Evolutionary conservation across 768 basidiomycete genomes (phyloP).

Genomic region (Lentinus brumalis): DNA sequence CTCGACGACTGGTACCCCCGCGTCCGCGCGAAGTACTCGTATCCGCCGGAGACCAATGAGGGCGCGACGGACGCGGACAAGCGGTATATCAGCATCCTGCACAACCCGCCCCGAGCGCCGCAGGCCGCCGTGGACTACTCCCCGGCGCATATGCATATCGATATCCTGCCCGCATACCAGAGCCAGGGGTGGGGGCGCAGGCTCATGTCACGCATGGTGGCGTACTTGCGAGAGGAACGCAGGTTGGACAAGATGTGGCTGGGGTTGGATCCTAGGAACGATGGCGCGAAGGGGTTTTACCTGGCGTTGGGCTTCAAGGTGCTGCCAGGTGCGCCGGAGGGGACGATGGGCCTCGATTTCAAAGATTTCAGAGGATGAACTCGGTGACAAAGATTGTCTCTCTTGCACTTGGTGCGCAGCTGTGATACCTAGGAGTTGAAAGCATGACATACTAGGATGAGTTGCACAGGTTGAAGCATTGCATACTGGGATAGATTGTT

Average conservation of each 20-base stretch:
- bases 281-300: conserved; percentile 63
- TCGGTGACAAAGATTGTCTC: too few relatives aligned
- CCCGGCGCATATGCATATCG: conserved; percentile 75
- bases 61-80: conserved; percentile 40
- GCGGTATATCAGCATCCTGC: conserved; percentile 38
- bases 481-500: too few relatives aligned
- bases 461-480: too few relatives aligned
- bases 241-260: conserved; percentile 62
- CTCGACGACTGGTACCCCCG: conserved; percentile 66
- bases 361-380: conserved; percentile 25
- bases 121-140: conserved; percentile 64
- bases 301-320: conserved; percentile 58
- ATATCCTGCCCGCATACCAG: conserved; percentile 69
- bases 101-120: conserved; percentile 41
- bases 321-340: conserved; percentile 53
- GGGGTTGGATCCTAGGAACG: conserved; percentile 67
- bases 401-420: background rate
- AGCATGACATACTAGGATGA: too few relatives aligned
- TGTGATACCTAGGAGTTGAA: background rate
- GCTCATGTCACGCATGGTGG: conserved; percentile 57
- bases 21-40: conserved; percentile 57
- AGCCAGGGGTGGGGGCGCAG: conserved; percentile 70
- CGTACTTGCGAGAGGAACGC: conserved; percentile 47
- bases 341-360: conserved; percentile 59
- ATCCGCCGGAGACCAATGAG: conserved; percentile 11